Evolutionary conservation across 495 filamentous ascomycete species (phyloP).

Genomic region (Penicillium bovifimosum): DNA sequence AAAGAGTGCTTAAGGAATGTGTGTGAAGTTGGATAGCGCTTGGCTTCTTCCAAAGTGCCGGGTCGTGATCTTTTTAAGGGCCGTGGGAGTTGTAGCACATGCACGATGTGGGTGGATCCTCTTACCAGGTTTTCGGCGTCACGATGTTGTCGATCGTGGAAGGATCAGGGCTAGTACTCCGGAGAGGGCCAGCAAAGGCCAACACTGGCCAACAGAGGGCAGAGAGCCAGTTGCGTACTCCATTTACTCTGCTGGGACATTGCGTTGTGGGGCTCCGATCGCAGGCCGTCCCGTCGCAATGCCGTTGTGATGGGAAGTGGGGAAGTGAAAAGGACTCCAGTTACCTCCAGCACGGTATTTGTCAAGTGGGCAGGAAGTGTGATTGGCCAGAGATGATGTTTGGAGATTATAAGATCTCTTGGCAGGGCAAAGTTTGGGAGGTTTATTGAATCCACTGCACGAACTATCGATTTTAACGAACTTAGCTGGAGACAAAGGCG

Average conservation of each 20-base stretch:
- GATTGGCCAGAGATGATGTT: not conserved
- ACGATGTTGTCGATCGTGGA: not conserved
- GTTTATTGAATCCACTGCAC: not conserved
- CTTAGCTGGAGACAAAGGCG: not conserved
- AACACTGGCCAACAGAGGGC: no score
- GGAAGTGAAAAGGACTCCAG: no score
- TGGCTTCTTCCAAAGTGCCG: not conserved
- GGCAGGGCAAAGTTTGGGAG: not conserved
- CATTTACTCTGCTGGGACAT: not conserved
- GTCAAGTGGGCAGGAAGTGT: not conserved
- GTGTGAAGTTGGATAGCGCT: slow-evolving; percentile 27
- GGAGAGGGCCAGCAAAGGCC: no score
- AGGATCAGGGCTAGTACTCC: no score
- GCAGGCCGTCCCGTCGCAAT: not conserved
- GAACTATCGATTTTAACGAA: not conserved
- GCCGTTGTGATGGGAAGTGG: not conserved
- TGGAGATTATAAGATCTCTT: slow-evolving; percentile 6
- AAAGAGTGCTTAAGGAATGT: slow-evolving; percentile 25
- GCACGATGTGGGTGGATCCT: not conserved
- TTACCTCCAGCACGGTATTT: not conserved
- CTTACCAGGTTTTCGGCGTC: not conserved
- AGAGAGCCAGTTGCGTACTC: no score
- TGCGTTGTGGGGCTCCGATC: not conserved
- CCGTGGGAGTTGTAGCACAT: not conserved
- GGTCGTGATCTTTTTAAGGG: slow-evolving; percentile 1